Evolutionary conservation across 176 grass and related monocot genomes (phyloP).

Genomic region (Triticum dicoccoides): DNA sequence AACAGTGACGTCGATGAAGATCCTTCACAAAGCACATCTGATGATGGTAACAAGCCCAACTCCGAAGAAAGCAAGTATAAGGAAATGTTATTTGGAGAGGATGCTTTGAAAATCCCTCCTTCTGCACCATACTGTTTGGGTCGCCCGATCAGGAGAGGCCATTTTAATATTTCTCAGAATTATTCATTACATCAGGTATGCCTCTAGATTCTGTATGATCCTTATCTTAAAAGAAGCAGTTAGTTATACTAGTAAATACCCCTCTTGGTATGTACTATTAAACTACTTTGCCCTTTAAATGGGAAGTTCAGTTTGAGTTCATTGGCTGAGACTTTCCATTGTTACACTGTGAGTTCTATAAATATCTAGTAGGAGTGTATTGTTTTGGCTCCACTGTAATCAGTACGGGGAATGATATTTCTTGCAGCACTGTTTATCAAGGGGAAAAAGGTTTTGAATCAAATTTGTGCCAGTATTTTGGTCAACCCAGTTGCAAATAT

Average conservation of each 20-base stretch:
- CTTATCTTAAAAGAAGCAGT: neutral
- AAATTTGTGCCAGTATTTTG: neutral
- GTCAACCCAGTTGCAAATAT: neutral
- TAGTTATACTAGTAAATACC: constrained; percentile 5
- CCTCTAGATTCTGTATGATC: neutral
- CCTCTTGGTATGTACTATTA: neutral
- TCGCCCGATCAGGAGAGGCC: constrained; percentile 84
- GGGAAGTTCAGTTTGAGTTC: neutral
- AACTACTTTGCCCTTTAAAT: neutral
- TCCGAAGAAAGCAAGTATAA: constrained; percentile 65
- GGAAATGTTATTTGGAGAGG: constrained; percentile 84
- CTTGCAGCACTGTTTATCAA: neutral
- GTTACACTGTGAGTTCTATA: neutral
- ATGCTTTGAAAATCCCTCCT: constrained; percentile 80
- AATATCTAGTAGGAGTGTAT: neutral
- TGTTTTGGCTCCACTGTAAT: constrained; percentile 15
- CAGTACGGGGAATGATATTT: neutral
- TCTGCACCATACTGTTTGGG: constrained; percentile 68
- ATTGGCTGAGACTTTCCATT: constrained; percentile 1
- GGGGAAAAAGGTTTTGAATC: neutral
- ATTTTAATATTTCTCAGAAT: constrained; percentile 86
- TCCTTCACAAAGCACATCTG: constrained; percentile 30
- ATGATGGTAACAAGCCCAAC: constrained; percentile 23
- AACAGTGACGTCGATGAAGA: constrained; percentile 31
- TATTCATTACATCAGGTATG: constrained; percentile 82